These are phyloP conservation scores for Blastomyces silverae DNA, from an alignment of 2,329 filamentous ascomycete species.

Conservation along the genomic window DNA sequence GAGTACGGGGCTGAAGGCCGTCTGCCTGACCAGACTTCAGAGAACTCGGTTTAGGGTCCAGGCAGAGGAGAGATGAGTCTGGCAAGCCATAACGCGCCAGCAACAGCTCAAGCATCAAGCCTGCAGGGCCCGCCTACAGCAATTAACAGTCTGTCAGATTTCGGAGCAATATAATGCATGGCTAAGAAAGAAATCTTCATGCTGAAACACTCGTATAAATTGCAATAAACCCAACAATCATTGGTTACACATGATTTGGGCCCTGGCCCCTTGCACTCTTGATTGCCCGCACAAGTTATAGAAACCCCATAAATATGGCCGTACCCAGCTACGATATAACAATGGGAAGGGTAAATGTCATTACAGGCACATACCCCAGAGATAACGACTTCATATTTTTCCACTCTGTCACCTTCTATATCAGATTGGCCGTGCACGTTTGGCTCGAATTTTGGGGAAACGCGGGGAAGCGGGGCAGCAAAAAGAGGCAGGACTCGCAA, in stretches of 20 bases:
- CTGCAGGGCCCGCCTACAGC: conserved; percentile 42
- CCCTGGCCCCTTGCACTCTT: background rate
- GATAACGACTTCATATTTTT: conserved; percentile 40
- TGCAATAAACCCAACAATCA: background rate
- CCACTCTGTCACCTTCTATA: conserved; percentile 10
- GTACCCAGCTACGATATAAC: background rate
- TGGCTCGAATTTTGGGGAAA: conserved; percentile 25
- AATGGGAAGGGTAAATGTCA: background rate
- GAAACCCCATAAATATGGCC: background rate
- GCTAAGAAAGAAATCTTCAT: background rate
- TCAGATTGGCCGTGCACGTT: background rate
- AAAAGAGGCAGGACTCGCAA: conserved; percentile 43
- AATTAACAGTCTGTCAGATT: background rate
- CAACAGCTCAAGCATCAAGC: conserved; percentile 38
- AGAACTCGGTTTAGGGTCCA: conserved; percentile 25
- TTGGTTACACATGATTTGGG: background rate
- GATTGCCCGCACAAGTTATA: background rate
- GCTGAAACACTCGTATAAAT: background rate
- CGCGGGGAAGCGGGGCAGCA: conserved; percentile 35
- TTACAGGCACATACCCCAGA: conserved; percentile 31
- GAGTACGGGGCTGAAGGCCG: conserved; percentile 38
- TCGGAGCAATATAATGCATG: background rate
- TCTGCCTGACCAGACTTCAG: conserved; percentile 40
- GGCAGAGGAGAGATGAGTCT: conserved; percentile 37
- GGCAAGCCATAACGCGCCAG: conserved; percentile 40